Evolutionary conservation across 805 yeast species (phyloP), one percentile per base, ranked within the genome.

Genomic region (Lachancea meyersii): DNA sequence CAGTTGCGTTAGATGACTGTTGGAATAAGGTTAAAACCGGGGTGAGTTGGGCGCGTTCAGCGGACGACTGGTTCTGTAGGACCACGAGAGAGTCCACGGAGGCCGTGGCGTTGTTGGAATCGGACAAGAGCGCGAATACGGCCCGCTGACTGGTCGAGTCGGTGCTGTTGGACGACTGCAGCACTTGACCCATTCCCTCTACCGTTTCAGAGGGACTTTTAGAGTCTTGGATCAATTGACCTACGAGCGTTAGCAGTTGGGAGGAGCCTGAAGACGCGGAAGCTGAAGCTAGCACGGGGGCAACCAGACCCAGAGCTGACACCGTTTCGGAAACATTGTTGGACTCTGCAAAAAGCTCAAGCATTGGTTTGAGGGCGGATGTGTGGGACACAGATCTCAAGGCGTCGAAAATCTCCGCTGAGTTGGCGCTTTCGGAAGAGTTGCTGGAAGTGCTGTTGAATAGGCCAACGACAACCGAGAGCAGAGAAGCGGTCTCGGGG

Each of bases 401-500:
- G 11, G 58, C 51, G 5, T 44, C 49, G 36, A 59, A 55, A 11
- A 60, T 39, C 7, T 48, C 51, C 8, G 57, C 46, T 19, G 44
- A 46, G 33, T 54, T 53, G 35, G 14, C 21, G 28, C 33, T 8
- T n/a, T 10, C 13, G 6, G 26, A 23, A 6, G 31, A 18, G 11
- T 6, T n/a, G n/a, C 14, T 9, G 23, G 33, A 3, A 35, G 53
- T 51, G 17, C 59, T 53, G 24, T 49, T 38, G 31, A 63, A 35
- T 24, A 63, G 55, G 14, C 57, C 48, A 14, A 61, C 59, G 6
- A 63, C 35, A 5, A 61, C 48, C 4, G 51, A 40, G 20, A 62
- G 39, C 16, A 61, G 47, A n/a, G 63, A 58, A 14, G 48, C 49
- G 7, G 60, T 44, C 30, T 51, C 46, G 28, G 67, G 67, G 20